Conservation (phyloP, 228 moss, liverwort and hornwort genomes). For the Sphagnum magellanicum region DNA sequence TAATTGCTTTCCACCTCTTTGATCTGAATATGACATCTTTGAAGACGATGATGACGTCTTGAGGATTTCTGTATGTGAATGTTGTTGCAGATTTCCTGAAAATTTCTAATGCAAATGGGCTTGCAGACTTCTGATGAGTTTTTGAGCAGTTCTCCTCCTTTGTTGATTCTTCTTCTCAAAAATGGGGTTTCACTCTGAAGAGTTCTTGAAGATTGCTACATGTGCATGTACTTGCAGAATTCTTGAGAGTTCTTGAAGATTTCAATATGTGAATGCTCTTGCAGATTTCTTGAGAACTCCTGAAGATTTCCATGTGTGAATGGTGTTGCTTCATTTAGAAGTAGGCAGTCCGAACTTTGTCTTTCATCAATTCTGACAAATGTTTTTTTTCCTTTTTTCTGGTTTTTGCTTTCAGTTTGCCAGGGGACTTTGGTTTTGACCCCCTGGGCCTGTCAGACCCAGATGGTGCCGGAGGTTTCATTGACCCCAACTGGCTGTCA, state of each 20-base stretch:
- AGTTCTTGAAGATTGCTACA: too few species aligned
- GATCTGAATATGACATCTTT: too few species aligned
- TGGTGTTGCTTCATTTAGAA: neutral
- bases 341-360: neutral
- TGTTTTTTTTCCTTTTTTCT: neutral
- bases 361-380: neutral
- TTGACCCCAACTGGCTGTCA: constrained; percentile 82
- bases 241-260: neutral
- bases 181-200: too few species aligned
- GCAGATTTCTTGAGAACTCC: neutral
- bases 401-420: constrained; percentile 16
- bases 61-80: too few species aligned
- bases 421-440: constrained; percentile 66
- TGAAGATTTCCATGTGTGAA: neutral
- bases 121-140: too few species aligned
- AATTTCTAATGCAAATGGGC: too few species aligned
- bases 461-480: constrained; percentile 77
- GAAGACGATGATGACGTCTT: too few species aligned
- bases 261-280: neutral
- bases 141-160: too few species aligned
- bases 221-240: neutral
- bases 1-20: too few species aligned
- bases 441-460: constrained; percentile 70
- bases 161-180: too few species aligned
- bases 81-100: too few species aligned